phyloP scores from a whole-genome alignment of 2,329 filamentous ascomycete species.

The Tolypocladium capitatum region DNA sequence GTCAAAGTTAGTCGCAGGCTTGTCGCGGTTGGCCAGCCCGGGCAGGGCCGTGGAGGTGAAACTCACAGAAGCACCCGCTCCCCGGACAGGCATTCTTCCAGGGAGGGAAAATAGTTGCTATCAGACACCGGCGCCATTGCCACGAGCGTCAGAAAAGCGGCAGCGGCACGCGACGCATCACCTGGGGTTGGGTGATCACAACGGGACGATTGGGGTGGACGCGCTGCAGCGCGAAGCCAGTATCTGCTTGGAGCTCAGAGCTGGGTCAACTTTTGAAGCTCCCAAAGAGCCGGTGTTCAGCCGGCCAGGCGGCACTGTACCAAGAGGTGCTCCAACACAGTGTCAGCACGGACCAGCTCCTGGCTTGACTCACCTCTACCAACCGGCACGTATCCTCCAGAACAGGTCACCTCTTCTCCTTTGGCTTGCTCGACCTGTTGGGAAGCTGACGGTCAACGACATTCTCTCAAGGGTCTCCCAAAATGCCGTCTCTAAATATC shows the following conservation, averaged over 20 bases:
- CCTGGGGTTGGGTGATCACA: conserved; percentile 13
- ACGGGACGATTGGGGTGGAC: conserved; percentile 17
- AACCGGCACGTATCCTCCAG: conserved; percentile 3
- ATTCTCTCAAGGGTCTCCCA: conserved; percentile 6
- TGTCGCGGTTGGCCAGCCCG: neutral
- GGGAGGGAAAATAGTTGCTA: conserved; percentile 65
- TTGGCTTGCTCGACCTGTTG: neutral
- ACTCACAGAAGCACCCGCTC: conserved; percentile 69
- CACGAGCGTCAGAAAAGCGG: conserved; percentile 34
- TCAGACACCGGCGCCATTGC: conserved; percentile 61
- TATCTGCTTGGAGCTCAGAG: conserved; percentile 1
- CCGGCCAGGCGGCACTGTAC: conserved; percentile 4
- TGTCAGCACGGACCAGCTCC: neutral
- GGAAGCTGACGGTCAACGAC: neutral
- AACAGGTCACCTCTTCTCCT: neutral
- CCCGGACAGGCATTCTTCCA: conserved; percentile 74
- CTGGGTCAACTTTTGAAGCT: conserved; percentile 16
- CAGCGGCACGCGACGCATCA: conserved; percentile 26
- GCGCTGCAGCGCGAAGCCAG: conserved; percentile 16
- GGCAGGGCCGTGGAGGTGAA: conserved; percentile 3
- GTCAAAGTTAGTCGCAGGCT: conserved; percentile 11
- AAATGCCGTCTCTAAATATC: conserved; percentile 37
- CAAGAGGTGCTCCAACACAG: neutral
- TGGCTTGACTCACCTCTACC: conserved; percentile 4
- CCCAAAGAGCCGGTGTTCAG: conserved; percentile 12